Percentiles rank a stretch among this genome's conserved stretches.
Evolutionary conservation across 768 basidiomycete genomes (phyloP).

Genomic region (Filobasidium wieringae): DNA sequence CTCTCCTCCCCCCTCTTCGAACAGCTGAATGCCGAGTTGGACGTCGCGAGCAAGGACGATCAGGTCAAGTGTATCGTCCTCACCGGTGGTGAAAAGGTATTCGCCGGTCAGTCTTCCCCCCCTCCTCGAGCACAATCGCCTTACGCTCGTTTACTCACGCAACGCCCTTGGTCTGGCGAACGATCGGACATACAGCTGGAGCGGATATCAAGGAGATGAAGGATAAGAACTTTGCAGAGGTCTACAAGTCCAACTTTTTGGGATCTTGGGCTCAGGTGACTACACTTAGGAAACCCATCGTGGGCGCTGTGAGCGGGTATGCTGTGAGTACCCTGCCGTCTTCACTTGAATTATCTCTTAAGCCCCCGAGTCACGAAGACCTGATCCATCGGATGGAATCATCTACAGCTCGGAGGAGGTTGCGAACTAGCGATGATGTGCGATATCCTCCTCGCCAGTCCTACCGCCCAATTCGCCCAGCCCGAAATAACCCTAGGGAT

Average conservation of each 20-base stretch:
- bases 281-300: constrained; percentile 74
- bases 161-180: not conserved
- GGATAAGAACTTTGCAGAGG: constrained; percentile 80
- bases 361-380: not conserved
- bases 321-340: constrained; percentile 45
- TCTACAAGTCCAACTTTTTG: constrained; percentile 73
- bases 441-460: constrained; percentile 85
- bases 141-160: not conserved
- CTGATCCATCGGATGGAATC: not conserved
- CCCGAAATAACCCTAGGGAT: constrained; percentile 93
- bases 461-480: constrained; percentile 84
- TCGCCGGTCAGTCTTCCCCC: constrained; percentile 57
- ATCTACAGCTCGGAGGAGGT: constrained; percentile 78
- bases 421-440: constrained; percentile 83
- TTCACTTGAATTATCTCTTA: not conserved
- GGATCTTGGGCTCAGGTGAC: constrained; percentile 63
- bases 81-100: constrained; percentile 83
- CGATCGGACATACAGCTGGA: constrained; percentile 50
- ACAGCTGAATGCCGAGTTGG: constrained; percentile 68
- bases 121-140: not conserved
- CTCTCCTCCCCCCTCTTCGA: constrained; percentile 65
- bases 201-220: constrained; percentile 99
- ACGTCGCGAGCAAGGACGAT: constrained; percentile 57
- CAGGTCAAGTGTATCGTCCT: constrained; percentile 72
- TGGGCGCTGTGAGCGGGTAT: constrained; percentile 90